A percentile compares a stretch with the other conserved stretches of the same genome.
These are phyloP conservation scores for Carallia brachiata DNA, from an alignment of 345 rosid genomes.

Conservation along the genomic window DNA sequence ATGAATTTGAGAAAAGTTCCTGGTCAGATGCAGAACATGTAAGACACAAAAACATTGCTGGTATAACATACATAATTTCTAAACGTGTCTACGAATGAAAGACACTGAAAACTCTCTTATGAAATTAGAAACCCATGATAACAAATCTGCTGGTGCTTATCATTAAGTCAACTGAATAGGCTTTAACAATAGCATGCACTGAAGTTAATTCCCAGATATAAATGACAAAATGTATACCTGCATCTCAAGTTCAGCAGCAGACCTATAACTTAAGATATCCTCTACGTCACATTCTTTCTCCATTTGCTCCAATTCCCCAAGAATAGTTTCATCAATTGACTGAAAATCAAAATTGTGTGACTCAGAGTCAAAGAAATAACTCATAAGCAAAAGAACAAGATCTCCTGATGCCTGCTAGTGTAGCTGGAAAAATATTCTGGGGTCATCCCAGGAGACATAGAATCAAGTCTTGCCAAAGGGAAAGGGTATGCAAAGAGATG, in stretches of 20 bases:
- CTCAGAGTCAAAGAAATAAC: no score
- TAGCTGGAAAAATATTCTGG: no score
- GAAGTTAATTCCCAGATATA: not conserved
- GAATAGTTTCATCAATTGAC: constrained; percentile 60
- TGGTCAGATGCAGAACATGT: constrained; percentile 16
- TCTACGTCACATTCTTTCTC: constrained; percentile 84
- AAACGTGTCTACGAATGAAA: not conserved
- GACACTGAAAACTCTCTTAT: not conserved
- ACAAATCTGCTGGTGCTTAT: not conserved
- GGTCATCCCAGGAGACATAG: no score
- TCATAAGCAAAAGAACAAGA: no score
- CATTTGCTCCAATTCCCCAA: constrained; percentile 77
- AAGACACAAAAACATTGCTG: no score
- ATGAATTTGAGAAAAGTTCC: constrained; percentile 51
- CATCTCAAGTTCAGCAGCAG: constrained; percentile 78
- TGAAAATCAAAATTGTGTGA: constrained; percentile 27
- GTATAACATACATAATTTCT: no score
- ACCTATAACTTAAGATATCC: constrained; percentile 77
- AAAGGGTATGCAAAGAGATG: no score
- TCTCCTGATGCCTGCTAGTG: no score
- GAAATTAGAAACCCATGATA: not conserved
- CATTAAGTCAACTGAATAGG: not conserved
- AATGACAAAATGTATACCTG: constrained; percentile 53
- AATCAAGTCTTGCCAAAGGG: no score
- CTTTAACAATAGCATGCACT: constrained; percentile 5